Evolutionary conservation across 345 rosid species (phyloP).

Genomic region (Sonneratia caseolaris): DNA sequence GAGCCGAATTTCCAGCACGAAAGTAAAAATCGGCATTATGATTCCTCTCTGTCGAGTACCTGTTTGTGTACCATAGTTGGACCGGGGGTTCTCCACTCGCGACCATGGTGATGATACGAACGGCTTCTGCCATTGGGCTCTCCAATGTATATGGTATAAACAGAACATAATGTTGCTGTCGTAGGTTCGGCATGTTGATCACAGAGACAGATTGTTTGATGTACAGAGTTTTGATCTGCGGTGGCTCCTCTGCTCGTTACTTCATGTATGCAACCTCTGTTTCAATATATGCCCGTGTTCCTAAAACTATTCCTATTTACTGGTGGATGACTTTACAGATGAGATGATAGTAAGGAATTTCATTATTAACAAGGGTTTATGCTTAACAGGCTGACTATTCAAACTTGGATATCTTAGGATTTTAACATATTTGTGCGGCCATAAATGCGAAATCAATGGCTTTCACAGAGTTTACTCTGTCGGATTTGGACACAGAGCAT

Average conservation of each 20-base stretch:
- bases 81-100: not conserved
- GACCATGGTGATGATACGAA: not conserved
- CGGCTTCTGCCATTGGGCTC: not conserved
- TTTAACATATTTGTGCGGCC: not conserved
- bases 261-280: not conserved
- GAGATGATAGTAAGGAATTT: not conserved
- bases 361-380: too few relatives aligned
- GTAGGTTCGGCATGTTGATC: slow-evolving; percentile 1
- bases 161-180: not conserved
- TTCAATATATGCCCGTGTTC: not conserved
- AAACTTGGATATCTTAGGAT: too few relatives aligned
- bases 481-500: not conserved
- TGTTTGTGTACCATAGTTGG: not conserved
- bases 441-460: not conserved
- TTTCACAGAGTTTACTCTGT: not conserved
- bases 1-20: not conserved
- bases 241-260: not conserved
- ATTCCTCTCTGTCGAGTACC: not conserved
- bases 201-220: not conserved
- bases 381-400: too few relatives aligned
- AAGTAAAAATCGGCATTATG: not conserved
- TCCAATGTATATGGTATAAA: not conserved
- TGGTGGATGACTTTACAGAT: not conserved
- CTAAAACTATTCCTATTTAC: not conserved
- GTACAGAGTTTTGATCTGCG: slow-evolving; percentile 1